Evolutionary conservation across 2,329 filamentous ascomycete genomes (phyloP).

Genomic region (Penicillium crustosum): DNA sequence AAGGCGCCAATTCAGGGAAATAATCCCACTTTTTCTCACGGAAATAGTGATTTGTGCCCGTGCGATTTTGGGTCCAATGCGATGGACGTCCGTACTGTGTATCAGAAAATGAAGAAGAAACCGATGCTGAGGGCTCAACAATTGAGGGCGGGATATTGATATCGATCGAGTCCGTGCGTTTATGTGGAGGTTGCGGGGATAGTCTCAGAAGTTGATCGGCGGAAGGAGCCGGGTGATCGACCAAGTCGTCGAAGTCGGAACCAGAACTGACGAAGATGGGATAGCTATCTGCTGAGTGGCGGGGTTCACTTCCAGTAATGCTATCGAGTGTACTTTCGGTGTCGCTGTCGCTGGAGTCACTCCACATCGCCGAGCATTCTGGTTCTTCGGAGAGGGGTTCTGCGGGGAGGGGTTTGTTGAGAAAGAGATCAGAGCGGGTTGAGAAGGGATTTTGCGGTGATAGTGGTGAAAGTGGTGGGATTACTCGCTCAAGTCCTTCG

Average conservation of each 20-base stretch:
- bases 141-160: slow-evolving; percentile 11
- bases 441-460: slow-evolving; percentile 8
- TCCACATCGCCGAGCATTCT: slow-evolving; percentile 26
- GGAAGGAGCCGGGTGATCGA: slow-evolving; percentile 26
- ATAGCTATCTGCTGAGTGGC: slow-evolving; percentile 31
- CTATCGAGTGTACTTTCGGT: slow-evolving; percentile 28
- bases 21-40: slow-evolving; percentile 45
- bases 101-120: slow-evolving; percentile 14
- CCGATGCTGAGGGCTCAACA: background rate
- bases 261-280: slow-evolving; percentile 33
- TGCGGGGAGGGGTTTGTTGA: slow-evolving; percentile 35
- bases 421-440: slow-evolving; percentile 18
- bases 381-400: slow-evolving; percentile 27
- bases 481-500: slow-evolving; percentile 39
- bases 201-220: slow-evolving; percentile 15
- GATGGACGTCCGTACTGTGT: slow-evolving; percentile 27
- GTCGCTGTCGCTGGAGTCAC: slow-evolving; percentile 27
- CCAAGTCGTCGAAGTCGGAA: slow-evolving; percentile 30
- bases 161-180: slow-evolving; percentile 17
- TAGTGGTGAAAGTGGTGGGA: slow-evolving; percentile 27
- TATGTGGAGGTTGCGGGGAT: slow-evolving; percentile 12
- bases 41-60: slow-evolving; percentile 38
- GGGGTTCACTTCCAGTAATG: slow-evolving; percentile 22
- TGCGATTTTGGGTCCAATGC: slow-evolving; percentile 22
- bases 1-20: slow-evolving; percentile 40